Base-by-base conservation (phyloP, 768 basidiomycete genomes). In the Psilocybe cyanescens region DNA sequence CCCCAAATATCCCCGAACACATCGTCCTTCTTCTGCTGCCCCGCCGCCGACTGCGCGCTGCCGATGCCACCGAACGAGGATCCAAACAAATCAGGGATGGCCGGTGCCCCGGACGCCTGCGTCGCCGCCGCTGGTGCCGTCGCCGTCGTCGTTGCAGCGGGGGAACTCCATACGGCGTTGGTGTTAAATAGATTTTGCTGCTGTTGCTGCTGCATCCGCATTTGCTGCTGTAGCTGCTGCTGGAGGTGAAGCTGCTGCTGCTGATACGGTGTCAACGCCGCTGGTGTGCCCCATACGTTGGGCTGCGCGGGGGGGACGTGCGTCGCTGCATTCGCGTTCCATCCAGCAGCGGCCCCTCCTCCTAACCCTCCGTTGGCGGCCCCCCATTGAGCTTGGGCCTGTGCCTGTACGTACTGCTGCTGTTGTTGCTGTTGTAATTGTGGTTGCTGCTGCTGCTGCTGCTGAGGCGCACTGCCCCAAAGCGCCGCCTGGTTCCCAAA, bases 1-100 rank as follows among this genome's bases (percentile, higher is more conserved):
- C 91, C 90, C 92, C 92, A 94, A 52, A 94, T 73, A 74, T 94
- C 91, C 6, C 89, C 91, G 69, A 94, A 94, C 6, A 79, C 86
- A 67, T 94, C 92, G 63, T 92, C 92, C 74, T 83, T 89, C 78
- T 90, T 88, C 52, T 70, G 71, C 17, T 53, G 51, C 33, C 29
- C 24, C 16, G 8, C 9, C 8, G 24, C 28, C 0, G 24, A 28
- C 30, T 51, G 50, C 30, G 49, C 16, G 24, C 24, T 2, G 24
- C 24, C 47, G 17, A 19, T 28, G 3, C 48, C 28, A 5, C 48
- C 50, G 35, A 53, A 53, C 7, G 78, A 60, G 2, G 77, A 64
- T 57, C 71, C 74, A 59, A 78, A 81, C 14, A 74, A 52, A 65
- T 82, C 79, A 31, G 67, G 63, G 16, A 71, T 46, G 1, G 77